phyloP scores from a whole-genome alignment of 192 early-diverging fungal genomes.

The Umbelopsis sp. region DNA sequence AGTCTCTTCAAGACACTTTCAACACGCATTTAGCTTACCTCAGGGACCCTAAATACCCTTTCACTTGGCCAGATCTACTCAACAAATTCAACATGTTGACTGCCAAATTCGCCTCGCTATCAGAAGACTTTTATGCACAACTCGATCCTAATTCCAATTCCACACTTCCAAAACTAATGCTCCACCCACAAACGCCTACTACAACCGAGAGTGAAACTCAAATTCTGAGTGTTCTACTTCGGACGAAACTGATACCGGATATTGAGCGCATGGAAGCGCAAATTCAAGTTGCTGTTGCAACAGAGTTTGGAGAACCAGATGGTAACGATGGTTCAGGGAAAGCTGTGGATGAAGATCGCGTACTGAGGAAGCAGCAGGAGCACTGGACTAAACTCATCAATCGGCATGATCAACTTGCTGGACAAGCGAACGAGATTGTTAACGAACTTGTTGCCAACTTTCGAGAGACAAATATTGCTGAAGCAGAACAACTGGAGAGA shows the following conservation, averaged over 20 bases:
- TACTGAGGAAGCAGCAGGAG: constrained; percentile 14
- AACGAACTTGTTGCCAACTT: constrained; percentile 21
- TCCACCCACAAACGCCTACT: constrained; percentile 36
- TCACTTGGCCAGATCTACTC: constrained; percentile 43
- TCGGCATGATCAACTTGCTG: constrained; percentile 34
- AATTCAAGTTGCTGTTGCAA: constrained; percentile 23
- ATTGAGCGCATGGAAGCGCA: constrained; percentile 38
- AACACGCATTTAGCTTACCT: constrained; percentile 38
- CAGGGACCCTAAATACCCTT: constrained; percentile 40
- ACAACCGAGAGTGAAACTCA: constrained; percentile 39
- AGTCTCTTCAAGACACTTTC: constrained; percentile 40
- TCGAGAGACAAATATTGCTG: constrained; percentile 11
- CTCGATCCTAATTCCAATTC: constrained; percentile 33
- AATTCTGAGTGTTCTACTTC: constrained; percentile 34
- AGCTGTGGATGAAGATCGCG: constrained; percentile 20
- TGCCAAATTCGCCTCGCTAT: constrained; percentile 40
- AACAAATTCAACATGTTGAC: constrained; percentile 48
- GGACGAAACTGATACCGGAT: constrained; percentile 45
- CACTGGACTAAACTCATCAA: constrained; percentile 29
- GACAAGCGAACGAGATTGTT: constrained; percentile 16
- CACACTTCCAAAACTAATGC: constrained; percentile 35
- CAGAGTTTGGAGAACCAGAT: constrained; percentile 22
- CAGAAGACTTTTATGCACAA: constrained; percentile 39
- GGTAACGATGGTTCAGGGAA: background rate
- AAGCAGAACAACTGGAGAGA: constrained; percentile 20